phyloP scores from a whole-genome alignment of 805 yeast species.

The Saturnispora galanensis region DNA sequence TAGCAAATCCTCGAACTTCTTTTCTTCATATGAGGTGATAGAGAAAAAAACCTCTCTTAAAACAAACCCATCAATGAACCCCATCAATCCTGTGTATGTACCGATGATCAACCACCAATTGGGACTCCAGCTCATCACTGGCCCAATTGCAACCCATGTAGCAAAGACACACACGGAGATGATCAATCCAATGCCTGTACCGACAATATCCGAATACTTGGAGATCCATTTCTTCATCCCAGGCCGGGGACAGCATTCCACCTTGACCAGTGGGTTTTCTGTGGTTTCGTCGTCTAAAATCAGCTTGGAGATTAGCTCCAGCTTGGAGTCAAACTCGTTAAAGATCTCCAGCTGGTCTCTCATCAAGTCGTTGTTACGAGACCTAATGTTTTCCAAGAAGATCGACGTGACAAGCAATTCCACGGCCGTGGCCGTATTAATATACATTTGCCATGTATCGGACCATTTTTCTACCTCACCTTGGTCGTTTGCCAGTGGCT shows the following conservation, averaged over 20 bases:
- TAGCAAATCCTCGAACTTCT: conserved; percentile 20
- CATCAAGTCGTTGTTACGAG: conserved; percentile 28
- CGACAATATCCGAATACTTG: conserved; percentile 32
- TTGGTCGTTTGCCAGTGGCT: conserved; percentile 13
- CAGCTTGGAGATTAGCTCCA: conserved; percentile 16
- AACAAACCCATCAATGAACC: conserved; percentile 33
- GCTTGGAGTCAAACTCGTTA: conserved; percentile 20
- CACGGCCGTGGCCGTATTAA: conserved; percentile 32
- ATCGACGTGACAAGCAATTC: conserved; percentile 25
- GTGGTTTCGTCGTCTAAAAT: conserved; percentile 1
- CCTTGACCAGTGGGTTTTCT: conserved; percentile 20
- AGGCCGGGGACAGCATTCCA: conserved; percentile 16
- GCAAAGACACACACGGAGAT: conserved; percentile 26
- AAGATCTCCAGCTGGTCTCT: conserved; percentile 14
- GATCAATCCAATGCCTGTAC: conserved; percentile 31
- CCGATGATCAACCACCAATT: conserved; percentile 38
- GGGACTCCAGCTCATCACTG: conserved; percentile 25
- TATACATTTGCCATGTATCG: conserved; percentile 31
- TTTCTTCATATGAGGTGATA: conserved; percentile 13
- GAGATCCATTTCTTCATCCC: conserved; percentile 10
- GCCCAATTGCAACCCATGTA: conserved; percentile 31
- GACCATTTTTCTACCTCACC: conserved; percentile 20
- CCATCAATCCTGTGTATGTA: conserved; percentile 34
- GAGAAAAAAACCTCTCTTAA: conserved; percentile 29
- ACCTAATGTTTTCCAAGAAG: conserved; percentile 30